These are phyloP conservation scores for Cucumis melo DNA, from an alignment of 306 rosid genomes.

Conservation along the genomic window DNA sequence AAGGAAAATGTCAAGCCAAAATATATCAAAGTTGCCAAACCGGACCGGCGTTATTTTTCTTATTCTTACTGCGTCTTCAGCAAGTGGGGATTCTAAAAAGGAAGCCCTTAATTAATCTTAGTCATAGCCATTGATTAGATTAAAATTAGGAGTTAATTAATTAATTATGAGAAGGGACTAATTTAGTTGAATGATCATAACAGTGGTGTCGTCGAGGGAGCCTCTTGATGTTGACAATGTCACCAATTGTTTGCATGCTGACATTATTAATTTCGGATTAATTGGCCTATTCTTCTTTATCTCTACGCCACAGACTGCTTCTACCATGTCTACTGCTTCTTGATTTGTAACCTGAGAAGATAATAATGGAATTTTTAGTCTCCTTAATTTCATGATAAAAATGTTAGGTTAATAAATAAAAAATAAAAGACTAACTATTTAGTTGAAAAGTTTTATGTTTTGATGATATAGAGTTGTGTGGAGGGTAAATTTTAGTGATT, in stretches of 20 bases:
- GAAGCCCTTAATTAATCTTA: no score
- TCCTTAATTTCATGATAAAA: no score
- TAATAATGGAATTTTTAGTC: no score
- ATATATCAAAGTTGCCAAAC: background rate
- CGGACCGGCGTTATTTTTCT: background rate
- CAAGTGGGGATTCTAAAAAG: background rate
- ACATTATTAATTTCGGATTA: background rate
- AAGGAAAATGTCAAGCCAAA: background rate
- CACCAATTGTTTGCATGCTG: constrained; percentile 35
- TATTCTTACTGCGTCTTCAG: background rate
- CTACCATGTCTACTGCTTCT: constrained; percentile 36
- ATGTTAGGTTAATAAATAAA: no score
- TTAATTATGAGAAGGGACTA: background rate
- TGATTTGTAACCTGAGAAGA: constrained; percentile 26
- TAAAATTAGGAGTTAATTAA: no score
- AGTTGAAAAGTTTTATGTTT: no score
- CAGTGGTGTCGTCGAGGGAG: constrained; percentile 36
- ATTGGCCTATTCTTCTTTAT: constrained; percentile 5
- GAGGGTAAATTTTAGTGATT: no score
- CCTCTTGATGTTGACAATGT: constrained; percentile 25
- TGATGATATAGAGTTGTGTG: no score
- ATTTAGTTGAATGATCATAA: constrained; percentile 26
- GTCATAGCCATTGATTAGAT: no score
- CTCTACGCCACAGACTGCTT: constrained; percentile 22
- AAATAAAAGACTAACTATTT: no score